phyloP scores from a whole-genome alignment of 371 early-diverging fungal species.

The Parasitella parasitica region DNA sequence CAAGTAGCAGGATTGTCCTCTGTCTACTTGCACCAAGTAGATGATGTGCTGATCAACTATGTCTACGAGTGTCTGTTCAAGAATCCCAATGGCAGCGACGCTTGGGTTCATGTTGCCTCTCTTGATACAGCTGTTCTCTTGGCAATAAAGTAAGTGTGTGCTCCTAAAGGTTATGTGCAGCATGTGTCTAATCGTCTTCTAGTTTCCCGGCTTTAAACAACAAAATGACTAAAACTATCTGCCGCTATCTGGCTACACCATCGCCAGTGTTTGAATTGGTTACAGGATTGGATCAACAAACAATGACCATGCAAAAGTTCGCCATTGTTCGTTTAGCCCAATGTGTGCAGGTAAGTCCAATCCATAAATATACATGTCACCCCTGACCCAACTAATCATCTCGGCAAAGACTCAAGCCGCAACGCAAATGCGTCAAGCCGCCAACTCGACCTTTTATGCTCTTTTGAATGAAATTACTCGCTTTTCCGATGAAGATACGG shows the following conservation, averaged over 20 bases:
- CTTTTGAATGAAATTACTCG: conserved; percentile 57
- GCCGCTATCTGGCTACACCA: conserved; percentile 63
- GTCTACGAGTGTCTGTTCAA: conserved; percentile 58
- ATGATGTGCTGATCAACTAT: conserved; percentile 60
- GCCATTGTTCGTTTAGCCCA: conserved; percentile 62
- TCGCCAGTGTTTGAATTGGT: conserved; percentile 58
- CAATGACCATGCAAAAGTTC: conserved; percentile 42
- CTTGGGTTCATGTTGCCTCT: conserved; percentile 56
- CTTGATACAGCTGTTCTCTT: conserved; percentile 59
- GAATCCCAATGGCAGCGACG: conserved; percentile 42
- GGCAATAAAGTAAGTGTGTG: conserved; percentile 57
- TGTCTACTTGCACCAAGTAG: conserved; percentile 61
- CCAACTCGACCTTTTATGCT: conserved; percentile 59
- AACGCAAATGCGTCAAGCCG: conserved; percentile 43
- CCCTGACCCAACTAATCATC: neutral
- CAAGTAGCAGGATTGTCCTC: conserved; percentile 61
- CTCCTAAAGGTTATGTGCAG: no score
- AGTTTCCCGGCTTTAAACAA: conserved; percentile 54
- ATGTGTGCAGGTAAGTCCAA: conserved; percentile 51
- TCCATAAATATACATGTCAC: no score
- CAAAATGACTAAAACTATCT: conserved; percentile 46
- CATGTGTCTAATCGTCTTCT: neutral
- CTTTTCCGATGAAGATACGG: conserved; percentile 27
- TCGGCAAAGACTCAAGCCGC: conserved; percentile 37
- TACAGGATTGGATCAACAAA: conserved; percentile 24